Percentiles rank a stretch among this genome's conserved stretches.
Conservation (phyloP, 257 asterid species). For the Lycium ferocissimum region DNA sequence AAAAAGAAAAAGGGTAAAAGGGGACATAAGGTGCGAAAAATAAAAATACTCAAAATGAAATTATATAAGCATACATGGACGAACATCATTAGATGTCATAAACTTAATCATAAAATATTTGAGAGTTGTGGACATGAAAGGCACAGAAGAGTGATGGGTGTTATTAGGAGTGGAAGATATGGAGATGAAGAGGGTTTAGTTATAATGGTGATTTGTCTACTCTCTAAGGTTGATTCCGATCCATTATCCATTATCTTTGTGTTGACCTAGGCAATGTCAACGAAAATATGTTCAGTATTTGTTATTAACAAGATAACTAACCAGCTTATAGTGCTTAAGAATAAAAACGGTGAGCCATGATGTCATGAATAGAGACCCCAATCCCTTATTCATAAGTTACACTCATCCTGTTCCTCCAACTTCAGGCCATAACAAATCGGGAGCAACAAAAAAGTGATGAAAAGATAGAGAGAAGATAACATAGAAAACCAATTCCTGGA, state of each 20-base stretch:
- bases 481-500: not conserved
- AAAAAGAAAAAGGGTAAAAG: no score
- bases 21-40: no score
- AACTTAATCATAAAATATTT: not conserved
- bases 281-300: not conserved
- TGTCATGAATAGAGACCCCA: not conserved
- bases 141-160: not conserved
- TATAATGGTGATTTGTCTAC: not conserved
- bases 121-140: not conserved
- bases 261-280: not conserved
- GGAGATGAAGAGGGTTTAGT: not conserved
- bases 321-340: not conserved
- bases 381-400: not conserved
- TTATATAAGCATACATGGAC: conserved; percentile 8
- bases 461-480: not conserved
- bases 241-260: not conserved
- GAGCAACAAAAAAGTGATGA: not conserved
- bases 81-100: not conserved
- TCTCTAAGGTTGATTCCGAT: not conserved
- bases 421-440: not conserved
- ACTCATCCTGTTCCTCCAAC: not conserved
- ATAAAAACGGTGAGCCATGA: not conserved
- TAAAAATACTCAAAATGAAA: not conserved
- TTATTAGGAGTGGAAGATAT: not conserved
- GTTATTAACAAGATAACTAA: not conserved